Percentiles rank a stretch among this genome's conserved stretches.
These are phyloP conservation scores for Aspergillus unguis DNA, from an alignment of 2,329 filamentous ascomycete genomes.

Conservation along the genomic window DNA sequence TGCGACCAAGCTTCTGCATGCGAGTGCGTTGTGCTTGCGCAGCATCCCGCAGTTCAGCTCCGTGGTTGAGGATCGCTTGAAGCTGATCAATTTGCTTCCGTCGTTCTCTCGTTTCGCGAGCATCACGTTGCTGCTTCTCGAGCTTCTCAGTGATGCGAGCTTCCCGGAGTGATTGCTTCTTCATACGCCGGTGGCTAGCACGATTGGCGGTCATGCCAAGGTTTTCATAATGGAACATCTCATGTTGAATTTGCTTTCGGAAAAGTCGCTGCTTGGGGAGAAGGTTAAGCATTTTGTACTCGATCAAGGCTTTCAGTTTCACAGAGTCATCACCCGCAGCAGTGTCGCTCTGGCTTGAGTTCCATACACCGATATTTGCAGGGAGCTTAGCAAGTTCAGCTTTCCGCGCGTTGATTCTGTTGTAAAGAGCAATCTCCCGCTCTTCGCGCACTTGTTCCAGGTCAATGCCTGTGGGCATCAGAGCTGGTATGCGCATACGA, in stretches of 20 bases:
- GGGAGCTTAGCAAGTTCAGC: conserved; percentile 78
- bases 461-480: conserved; percentile 86
- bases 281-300: conserved; percentile 88
- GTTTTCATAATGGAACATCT: conserved; percentile 95
- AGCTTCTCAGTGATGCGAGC: conserved; percentile 97
- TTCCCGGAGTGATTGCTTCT: conserved; percentile 94
- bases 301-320: conserved; percentile 87
- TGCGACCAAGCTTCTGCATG: conserved; percentile 78
- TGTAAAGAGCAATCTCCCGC: conserved; percentile 83
- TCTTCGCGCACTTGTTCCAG: conserved; percentile 81
- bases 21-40: conserved; percentile 68
- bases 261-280: conserved; percentile 83
- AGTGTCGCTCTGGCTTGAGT: conserved; percentile 67
- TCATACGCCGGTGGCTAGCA: conserved; percentile 83
- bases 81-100: conserved; percentile 95
- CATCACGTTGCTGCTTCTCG: conserved; percentile 97
- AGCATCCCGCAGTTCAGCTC: conserved; percentile 69
- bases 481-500: conserved; percentile 76
- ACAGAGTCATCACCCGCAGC: conserved; percentile 71
- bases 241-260: conserved; percentile 79
- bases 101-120: conserved; percentile 92
- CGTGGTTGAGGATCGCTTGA: conserved; percentile 78
- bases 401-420: conserved; percentile 81
- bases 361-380: conserved; percentile 83
- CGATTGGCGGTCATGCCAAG: conserved; percentile 96